phyloP scores from a whole-genome alignment of 306 rosid genomes.

The Fagus crenata region DNA sequence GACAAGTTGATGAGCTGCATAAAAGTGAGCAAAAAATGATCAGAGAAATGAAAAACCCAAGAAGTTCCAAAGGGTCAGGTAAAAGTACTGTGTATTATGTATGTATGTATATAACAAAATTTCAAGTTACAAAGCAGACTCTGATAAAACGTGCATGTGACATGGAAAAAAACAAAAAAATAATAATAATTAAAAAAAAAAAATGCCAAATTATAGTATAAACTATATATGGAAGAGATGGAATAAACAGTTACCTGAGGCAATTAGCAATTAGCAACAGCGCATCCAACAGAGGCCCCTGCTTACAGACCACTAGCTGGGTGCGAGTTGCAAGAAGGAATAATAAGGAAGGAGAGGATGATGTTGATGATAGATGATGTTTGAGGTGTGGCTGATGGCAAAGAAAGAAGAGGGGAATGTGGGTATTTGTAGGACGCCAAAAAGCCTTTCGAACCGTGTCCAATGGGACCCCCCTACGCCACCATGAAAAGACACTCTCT shows the following conservation, averaged over 20 bases:
- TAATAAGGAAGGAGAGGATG: conserved; percentile 16
- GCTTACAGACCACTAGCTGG: conserved; percentile 50
- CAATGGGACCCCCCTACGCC: conserved; percentile 65
- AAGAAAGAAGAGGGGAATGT: conserved; percentile 33
- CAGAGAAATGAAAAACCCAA: conserved; percentile 1
- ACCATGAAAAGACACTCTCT: conserved; percentile 38
- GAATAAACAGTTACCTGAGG: conserved; percentile 34
- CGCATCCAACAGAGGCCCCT: conserved; percentile 53
- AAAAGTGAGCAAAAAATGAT: conserved; percentile 6
- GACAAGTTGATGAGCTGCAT: conserved; percentile 36
- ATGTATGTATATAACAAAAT: background rate
- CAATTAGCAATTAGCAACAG: conserved; percentile 14
- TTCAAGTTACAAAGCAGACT: conserved; percentile 40
- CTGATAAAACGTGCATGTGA: conserved; percentile 29
- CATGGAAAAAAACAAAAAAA: conserved; percentile 13
- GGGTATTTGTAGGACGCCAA: conserved; percentile 72
- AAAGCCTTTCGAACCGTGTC: conserved; percentile 59
- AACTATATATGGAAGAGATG: background rate
- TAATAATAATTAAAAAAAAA: no score
- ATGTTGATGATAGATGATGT: conserved; percentile 14
- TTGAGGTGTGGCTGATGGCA: conserved; percentile 52
- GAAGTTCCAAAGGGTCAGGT: background rate
- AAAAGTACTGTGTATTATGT: background rate
- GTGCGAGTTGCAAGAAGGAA: conserved; percentile 45
- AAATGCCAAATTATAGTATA: no score